Percentiles rank a stretch among this genome's conserved stretches.
Conservation (phyloP, 306 rosid species). For the Amphicarpaea edgeworthii region DNA sequence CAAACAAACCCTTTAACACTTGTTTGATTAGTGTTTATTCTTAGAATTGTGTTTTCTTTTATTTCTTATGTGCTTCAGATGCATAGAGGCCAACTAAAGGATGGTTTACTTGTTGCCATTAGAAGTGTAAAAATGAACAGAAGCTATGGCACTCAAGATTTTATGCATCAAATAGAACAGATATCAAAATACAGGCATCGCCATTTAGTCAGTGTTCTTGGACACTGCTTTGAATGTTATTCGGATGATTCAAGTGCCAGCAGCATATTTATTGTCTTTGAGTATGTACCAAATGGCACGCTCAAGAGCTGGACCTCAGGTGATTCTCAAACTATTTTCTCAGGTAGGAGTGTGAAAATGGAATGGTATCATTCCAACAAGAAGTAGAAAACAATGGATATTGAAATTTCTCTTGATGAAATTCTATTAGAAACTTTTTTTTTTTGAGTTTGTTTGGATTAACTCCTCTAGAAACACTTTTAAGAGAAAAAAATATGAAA, state of each 20-base stretch:
- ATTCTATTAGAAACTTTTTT: conserved; percentile 23
- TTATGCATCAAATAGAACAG: conserved; percentile 64
- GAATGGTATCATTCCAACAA: conserved; percentile 22
- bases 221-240: conserved; percentile 86
- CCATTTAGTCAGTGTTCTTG: conserved; percentile 85
- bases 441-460: too few species aligned
- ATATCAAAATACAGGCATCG: conserved; percentile 78
- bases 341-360: conserved; percentile 15
- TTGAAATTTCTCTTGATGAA: background rate
- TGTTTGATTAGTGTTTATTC: background rate
- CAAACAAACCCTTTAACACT: too few species aligned
- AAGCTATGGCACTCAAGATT: conserved; percentile 60
- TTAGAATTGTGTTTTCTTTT: background rate
- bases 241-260: conserved; percentile 82
- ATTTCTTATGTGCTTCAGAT: conserved; percentile 60
- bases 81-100: conserved; percentile 80
- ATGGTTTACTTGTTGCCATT: conserved; percentile 81
- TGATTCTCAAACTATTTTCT: conserved; percentile 47
- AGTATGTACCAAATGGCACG: conserved; percentile 82
- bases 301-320: conserved; percentile 94
- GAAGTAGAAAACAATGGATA: background rate
- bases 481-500: too few species aligned
- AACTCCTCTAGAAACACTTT: too few species aligned
- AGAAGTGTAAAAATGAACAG: conserved; percentile 73
- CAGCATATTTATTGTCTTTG: conserved; percentile 81